Percentiles rank a stretch among this genome's conserved stretches.
These are phyloP conservation scores for Aspergillus fructus DNA, from an alignment of 2,329 filamentous ascomycete genomes.

Conservation along the genomic window DNA sequence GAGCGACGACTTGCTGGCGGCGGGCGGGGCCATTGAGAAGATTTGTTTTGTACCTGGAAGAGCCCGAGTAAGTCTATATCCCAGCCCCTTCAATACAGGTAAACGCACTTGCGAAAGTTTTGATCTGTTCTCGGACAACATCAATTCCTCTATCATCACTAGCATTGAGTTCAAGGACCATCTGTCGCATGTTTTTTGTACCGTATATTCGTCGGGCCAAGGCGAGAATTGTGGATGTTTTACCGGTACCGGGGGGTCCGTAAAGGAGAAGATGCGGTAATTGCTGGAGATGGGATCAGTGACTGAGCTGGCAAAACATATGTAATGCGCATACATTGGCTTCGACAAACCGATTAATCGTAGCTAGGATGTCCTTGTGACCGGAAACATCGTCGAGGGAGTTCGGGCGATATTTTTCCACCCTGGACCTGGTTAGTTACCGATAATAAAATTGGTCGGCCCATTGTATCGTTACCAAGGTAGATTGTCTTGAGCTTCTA, in stretches of 20 bases:
- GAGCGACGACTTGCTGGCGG: conserved; percentile 50
- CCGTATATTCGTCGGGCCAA: conserved; percentile 93
- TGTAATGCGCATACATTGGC: conserved; percentile 62
- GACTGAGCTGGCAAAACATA: not conserved
- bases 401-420: conserved; percentile 93
- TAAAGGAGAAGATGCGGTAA: conserved; percentile 95
- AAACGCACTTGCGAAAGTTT: conserved; percentile 80
- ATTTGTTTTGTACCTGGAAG: conserved; percentile 79
- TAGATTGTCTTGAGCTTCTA: conserved; percentile 89
- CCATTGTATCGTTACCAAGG: conserved; percentile 66
- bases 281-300: conserved; percentile 48
- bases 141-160: conserved; percentile 98
- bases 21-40: conserved; percentile 64
- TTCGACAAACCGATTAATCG: conserved; percentile 97
- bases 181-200: conserved; percentile 87
- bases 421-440: conserved; percentile 55
- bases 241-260: conserved; percentile 92
- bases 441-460: not conserved
- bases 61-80: not conserved
- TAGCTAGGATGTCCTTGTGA: conserved; percentile 94
- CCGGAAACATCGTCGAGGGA: conserved; percentile 91
- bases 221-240: conserved; percentile 94
- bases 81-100: not conserved
- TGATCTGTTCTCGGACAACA: conserved; percentile 97
- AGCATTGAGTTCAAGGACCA: conserved; percentile 97